Evolutionary conservation across 129 eudicot genomes (phyloP).

Genomic region (Tagetes erecta): DNA sequence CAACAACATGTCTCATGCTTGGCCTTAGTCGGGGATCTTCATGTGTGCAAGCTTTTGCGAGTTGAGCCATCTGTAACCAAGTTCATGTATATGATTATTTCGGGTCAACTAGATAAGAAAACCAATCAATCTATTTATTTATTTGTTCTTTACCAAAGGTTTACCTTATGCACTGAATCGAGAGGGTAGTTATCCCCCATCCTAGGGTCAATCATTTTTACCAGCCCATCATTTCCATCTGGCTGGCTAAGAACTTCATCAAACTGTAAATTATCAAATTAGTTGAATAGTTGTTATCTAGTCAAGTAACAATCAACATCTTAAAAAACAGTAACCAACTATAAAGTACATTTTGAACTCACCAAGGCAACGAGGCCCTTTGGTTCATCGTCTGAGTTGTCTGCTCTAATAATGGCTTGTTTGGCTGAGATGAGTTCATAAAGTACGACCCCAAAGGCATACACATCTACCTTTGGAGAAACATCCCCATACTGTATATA

Average conservation of each 20-base stretch:
- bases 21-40: conserved; percentile 74
- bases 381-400: conserved; percentile 43
- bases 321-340: not conserved
- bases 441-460: conserved; percentile 89
- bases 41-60: conserved; percentile 49
- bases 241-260: conserved; percentile 58
- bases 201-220: conserved; percentile 70
- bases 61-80: too few relatives aligned
- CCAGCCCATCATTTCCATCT: conserved; percentile 47
- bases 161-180: conserved; percentile 69
- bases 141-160: not conserved
- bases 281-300: conserved; percentile 9
- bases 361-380: conserved; percentile 79
- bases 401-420: conserved; percentile 69
- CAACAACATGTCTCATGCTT: conserved; percentile 78
- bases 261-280: conserved; percentile 43
- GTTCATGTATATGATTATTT: not conserved
- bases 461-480: conserved; percentile 86
- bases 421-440: conserved; percentile 84
- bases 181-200: conserved; percentile 66
- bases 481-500: conserved; percentile 72
- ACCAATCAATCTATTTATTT: not conserved
- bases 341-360: conserved; percentile 19
- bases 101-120: not conserved
- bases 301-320: not conserved